Base-by-base conservation (phyloP, 2,329 filamentous ascomycete genomes). In the Cladobotryum protrusum region DNA sequence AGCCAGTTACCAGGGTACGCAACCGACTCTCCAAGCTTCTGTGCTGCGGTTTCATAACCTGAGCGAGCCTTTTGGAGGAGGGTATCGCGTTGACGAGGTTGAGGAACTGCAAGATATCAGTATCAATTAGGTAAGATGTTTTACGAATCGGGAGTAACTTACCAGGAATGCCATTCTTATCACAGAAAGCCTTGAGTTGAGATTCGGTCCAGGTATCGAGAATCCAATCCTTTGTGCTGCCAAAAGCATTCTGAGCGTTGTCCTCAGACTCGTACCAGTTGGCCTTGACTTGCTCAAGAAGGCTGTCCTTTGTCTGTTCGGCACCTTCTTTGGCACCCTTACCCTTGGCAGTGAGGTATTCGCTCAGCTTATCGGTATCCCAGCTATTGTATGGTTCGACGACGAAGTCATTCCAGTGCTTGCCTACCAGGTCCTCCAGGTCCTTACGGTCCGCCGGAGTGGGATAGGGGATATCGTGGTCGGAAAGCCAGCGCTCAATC, bases 1-100 rank as follows among this genome's bases (percentile, higher is more conserved):
- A 97, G 74, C 93, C 93, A 97, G 72, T 96, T 83, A 36, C 93
- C 93, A 33, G 93, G 93, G 64, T 97, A 97, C n/a, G 82, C 72
- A 47, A 81, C 73, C 13, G 89, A 86, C 70, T 96, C 86, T 53
- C 88, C 88, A 11, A 67, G 66, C 69, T 83, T 83, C 69, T 89
- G 83, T 14, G 92, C 89, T 50, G 84, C 71, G 1, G 79, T 71
- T 59, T 96, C 87, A 64, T 95, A 97, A 69, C 83, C 91, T 56
- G 86, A 77, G 55, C 92, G 89, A 53, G 84, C 81, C 60, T 88
- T 82, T 60, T 86, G 79, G 57, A 97, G 77, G 42, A 96, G 73
- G 20, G 81, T 83, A 66, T 97, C 92, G 61, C 90, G 87, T 62
- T 86, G 86, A 62, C 87, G 87, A 52, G 92, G 92, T 62, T 95